Evolutionary conservation across 305 asterid genomes (phyloP).

Genomic region (Fraxinus ornus): DNA sequence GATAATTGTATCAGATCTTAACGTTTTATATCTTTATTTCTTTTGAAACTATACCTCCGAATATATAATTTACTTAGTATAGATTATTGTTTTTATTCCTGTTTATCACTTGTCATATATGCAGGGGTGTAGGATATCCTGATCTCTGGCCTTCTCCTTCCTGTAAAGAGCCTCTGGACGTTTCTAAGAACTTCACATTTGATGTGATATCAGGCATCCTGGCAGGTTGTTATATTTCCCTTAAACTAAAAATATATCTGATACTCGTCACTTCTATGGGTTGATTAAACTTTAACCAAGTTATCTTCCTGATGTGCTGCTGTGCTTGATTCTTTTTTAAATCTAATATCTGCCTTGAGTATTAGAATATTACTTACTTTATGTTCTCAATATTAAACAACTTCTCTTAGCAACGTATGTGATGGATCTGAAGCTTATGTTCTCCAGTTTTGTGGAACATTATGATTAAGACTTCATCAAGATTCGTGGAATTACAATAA

Average conservation of each 20-base stretch:
- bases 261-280: neutral
- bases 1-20: neutral
- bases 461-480: neutral
- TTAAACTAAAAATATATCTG: conserved; percentile 4
- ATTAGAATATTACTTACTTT: neutral
- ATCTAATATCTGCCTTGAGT: neutral
- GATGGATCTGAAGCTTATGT: neutral
- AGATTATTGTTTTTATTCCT: neutral
- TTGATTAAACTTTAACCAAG: neutral
- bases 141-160: conserved; percentile 92
- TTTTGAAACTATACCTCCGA: neutral
- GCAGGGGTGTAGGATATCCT: conserved; percentile 94
- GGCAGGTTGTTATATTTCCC: conserved; percentile 46
- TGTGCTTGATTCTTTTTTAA: neutral
- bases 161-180: conserved; percentile 92
- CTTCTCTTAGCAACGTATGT: neutral
- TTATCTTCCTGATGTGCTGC: neutral
- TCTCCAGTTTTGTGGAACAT: neutral
- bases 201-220: conserved; percentile 75
- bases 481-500: neutral
- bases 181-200: conserved; percentile 80
- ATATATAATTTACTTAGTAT: neutral
- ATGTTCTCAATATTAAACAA: neutral
- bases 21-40: neutral
- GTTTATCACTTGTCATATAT: neutral